Evolutionary conservation across 805 yeast species (phyloP), one percentile per base, ranked within the genome.

Genomic region (Lipomyces spencermartinsiae): DNA sequence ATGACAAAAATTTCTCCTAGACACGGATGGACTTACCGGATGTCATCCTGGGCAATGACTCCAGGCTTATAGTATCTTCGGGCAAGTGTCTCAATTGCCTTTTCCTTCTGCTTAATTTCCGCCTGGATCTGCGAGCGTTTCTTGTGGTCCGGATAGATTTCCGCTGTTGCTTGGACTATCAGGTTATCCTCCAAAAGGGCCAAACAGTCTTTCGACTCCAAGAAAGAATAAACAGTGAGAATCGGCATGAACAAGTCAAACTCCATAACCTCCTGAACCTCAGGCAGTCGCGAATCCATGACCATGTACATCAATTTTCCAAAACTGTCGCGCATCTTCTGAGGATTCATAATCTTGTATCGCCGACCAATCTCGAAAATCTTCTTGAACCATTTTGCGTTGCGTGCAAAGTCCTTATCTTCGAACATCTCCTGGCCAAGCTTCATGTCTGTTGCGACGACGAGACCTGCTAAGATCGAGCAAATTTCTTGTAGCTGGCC

Each of bases 331-430:
- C 93, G 83, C 91, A 91, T 88, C 73, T 86, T 83, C 73, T 90
- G 93, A 0, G 96, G 96, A 74, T 90, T 90, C 93, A 90, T 88
- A 73, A 91, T 87, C 76, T 90, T 90, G 79, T 90, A 90, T 57
- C 95, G 82, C 73, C 95, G 82, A 31, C 95, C 95, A 68, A 90
- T 86, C 78, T 90, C 95, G 76, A 90, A 90, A 7, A 90, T 80
- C 55, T 78, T 79, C 75, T 90, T 83, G 76, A 87, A 90, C 93
- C 93, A 91, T 43, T 85, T 86, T 2, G 90, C 88, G 76, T 90
- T 89, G 67, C 87, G 88, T 57, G 84, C 82, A 73, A 89, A 90
- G 72, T 89, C 88, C 75, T 87, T 88, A 75, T 88, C 85, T 66
- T 88, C 86, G 58, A 89, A 83, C 69, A 90, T 80, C 59, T 80